A percentile compares a stretch with the other conserved stretches of the same genome.
Conservation (phyloP, 495 filamentous ascomycete species). For the Apodospora peruviana region DNA sequence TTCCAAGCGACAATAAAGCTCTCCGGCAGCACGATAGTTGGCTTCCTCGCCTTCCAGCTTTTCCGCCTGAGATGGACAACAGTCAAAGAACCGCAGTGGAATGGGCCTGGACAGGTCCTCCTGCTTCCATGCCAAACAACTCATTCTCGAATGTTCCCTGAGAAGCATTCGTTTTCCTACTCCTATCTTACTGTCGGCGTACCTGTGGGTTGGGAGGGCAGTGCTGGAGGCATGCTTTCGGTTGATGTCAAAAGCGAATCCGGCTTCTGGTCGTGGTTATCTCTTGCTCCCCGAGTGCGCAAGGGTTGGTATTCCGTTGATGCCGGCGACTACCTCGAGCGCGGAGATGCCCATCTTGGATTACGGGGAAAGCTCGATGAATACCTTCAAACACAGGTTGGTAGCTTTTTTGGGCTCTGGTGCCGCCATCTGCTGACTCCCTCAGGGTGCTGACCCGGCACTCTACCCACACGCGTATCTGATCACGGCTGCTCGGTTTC, state of each 20-base stretch:
- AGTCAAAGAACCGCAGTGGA: slow-evolving; percentile 5
- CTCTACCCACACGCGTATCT: slow-evolving; percentile 62
- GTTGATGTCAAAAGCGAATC: slow-evolving; percentile 28
- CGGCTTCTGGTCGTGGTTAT: slow-evolving; percentile 22
- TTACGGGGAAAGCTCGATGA: slow-evolving; percentile 53
- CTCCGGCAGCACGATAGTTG: not conserved
- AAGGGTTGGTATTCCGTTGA: slow-evolving; percentile 53
- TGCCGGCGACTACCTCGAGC: slow-evolving; percentile 53
- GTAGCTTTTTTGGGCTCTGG: not conserved
- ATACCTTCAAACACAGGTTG: slow-evolving; percentile 49
- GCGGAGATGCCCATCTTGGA: slow-evolving; percentile 39
- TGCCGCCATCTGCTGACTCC: slow-evolving; percentile 10
- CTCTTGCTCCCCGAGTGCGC: slow-evolving; percentile 6
- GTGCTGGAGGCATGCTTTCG: slow-evolving; percentile 49
- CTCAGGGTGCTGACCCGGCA: slow-evolving; percentile 43
- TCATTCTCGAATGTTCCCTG: slow-evolving; percentile 57
- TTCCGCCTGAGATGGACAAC: slow-evolving; percentile 1
- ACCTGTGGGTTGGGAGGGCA: slow-evolving; percentile 56
- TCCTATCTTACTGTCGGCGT: slow-evolving; percentile 62
- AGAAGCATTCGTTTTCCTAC: slow-evolving; percentile 59
- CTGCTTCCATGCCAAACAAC: slow-evolving; percentile 57
- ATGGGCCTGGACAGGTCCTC: slow-evolving; percentile 20
- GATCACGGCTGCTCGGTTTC: slow-evolving; percentile 60
- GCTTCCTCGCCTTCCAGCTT: slow-evolving; percentile 9
- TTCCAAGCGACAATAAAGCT: not conserved